These are phyloP conservation scores for Tuber umbilicatum DNA, from an alignment of 495 filamentous ascomycete species.

Conservation along the genomic window DNA sequence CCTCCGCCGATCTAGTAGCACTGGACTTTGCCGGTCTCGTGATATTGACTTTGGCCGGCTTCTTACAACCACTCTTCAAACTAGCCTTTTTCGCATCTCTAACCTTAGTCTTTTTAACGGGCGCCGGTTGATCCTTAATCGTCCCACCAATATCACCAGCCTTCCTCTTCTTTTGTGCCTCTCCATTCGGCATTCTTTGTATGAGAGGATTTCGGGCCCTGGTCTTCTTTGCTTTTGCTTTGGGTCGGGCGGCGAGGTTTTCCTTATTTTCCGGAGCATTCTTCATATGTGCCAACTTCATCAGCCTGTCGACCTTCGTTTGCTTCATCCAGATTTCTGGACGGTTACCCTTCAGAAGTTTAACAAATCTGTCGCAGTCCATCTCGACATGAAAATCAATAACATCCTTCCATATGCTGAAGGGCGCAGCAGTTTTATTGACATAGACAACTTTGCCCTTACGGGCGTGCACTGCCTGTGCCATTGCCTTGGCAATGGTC, in stretches of 20 bases:
- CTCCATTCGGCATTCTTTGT: slow-evolving; percentile 21
- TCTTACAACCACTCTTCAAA: not conserved
- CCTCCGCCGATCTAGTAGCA: not conserved
- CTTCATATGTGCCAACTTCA: slow-evolving; percentile 16
- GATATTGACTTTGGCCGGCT: not conserved
- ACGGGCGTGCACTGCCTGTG: slow-evolving; percentile 60
- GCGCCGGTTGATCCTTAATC: not conserved
- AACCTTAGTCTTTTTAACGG: not conserved
- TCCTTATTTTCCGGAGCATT: slow-evolving; percentile 21
- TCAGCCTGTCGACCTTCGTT: slow-evolving; percentile 33
- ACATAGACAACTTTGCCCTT: slow-evolving; percentile 62
- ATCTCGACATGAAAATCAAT: slow-evolving; percentile 64
- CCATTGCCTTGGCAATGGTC: slow-evolving; percentile 60
- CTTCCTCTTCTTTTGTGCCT: not conserved
- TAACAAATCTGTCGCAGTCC: slow-evolving; percentile 67
- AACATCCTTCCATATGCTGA: slow-evolving; percentile 61
- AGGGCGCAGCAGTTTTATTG: slow-evolving; percentile 60
- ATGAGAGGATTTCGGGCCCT: slow-evolving; percentile 24
- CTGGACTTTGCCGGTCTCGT: not conserved
- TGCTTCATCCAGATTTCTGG: slow-evolving; percentile 50
- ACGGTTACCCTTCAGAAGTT: slow-evolving; percentile 52
- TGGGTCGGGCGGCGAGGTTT: slow-evolving; percentile 24
- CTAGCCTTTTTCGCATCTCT: not conserved
- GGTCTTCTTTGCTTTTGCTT: slow-evolving; percentile 27
- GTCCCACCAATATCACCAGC: not conserved